Evolutionary conservation across 805 yeast genomes (phyloP).

Genomic region (Wickerhamiella kazuoi): DNA sequence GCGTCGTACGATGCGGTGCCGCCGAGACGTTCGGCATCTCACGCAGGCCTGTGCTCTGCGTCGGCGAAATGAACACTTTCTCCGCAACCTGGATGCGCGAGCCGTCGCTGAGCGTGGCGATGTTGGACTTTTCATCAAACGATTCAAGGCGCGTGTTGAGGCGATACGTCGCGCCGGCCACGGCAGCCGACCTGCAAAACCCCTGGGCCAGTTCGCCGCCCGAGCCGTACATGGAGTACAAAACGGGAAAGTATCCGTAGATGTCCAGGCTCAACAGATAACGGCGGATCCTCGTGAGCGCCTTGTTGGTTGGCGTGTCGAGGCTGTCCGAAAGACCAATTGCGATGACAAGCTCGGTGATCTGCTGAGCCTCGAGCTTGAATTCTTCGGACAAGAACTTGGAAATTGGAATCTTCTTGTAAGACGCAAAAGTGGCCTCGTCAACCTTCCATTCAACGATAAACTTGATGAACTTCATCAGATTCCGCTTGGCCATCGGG

Average conservation of each 20-base stretch:
- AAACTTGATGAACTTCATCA: slow-evolving; percentile 86
- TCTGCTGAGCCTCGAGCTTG: slow-evolving; percentile 54
- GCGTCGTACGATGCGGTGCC: slow-evolving; percentile 35
- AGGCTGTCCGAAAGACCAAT: slow-evolving; percentile 60
- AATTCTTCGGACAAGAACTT: slow-evolving; percentile 47
- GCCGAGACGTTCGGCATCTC: slow-evolving; percentile 7
- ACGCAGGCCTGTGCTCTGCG: slow-evolving; percentile 13
- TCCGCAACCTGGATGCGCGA: slow-evolving; percentile 59
- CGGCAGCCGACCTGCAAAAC: slow-evolving; percentile 94
- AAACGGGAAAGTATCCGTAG: slow-evolving; percentile 85
- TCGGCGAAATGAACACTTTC: slow-evolving; percentile 57
- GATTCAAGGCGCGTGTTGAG: slow-evolving; percentile 47
- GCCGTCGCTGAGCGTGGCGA: slow-evolving; percentile 50
- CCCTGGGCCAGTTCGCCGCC: slow-evolving; percentile 95
- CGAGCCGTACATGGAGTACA: slow-evolving; percentile 85
- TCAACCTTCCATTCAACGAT: slow-evolving; percentile 52
- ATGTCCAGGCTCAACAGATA: slow-evolving; percentile 74
- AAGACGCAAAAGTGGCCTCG: slow-evolving; percentile 38
- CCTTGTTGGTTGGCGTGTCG: slow-evolving; percentile 49
- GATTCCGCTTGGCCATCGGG: slow-evolving; percentile 55
- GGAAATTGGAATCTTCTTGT: slow-evolving; percentile 37
- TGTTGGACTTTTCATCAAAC: slow-evolving; percentile 47
- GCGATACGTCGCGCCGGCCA: slow-evolving; percentile 89
- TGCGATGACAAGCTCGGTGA: slow-evolving; percentile 67
- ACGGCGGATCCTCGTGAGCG: slow-evolving; percentile 64